Evolutionary conservation across 768 basidiomycete genomes (phyloP), one percentile per base, ranked within the genome.

Genomic region (Lactarius pseudohatsudake): DNA sequence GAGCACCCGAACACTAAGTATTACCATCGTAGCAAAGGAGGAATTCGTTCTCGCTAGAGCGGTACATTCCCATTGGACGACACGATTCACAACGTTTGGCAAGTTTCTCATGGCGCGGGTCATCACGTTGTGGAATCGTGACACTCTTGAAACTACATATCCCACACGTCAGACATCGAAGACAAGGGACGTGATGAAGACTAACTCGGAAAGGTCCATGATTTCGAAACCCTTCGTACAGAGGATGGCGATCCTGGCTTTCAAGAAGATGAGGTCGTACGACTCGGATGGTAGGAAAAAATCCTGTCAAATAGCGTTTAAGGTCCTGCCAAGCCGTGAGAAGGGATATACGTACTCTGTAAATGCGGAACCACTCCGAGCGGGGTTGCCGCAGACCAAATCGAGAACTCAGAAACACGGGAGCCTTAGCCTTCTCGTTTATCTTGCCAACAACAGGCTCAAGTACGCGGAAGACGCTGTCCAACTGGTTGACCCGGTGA

Each of bases 221-320:
- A 98, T 96, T 76, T 98, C 96, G 72, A 98, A 98, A 47, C 96
- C 95, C 73, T 92, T 93, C 0, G 91, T 88, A 71, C 96, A 96
- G 34, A 97, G 83, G 64, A 99, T 91, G 4, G 92, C 95, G 68
- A 99, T 91, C 78, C 91, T 92, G 10, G 91, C 91, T 75, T 96
- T 95, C 64, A 98, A 80, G 83, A 98, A 98, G 68, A 94, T 87
- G 53, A 98, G 81, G 73, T 94, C 91, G 69, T 87, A 93, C 0
- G 95, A 89, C 74, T 97, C 94, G 0, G 91, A 94, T 2, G 92
- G 94, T 58, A 96, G 77, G 85, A 93, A 96, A 78, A 95, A 96
- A 78, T 96, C 92, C 83, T 85, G 64, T 32, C 40, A 41, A 11
- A 40, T 54, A 20, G 28, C 7, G 38, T 69, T 28, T 65, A 57